phyloP scores from a whole-genome alignment of 2,329 filamentous ascomycete species.

The Sporothrix variecibatus region DNA sequence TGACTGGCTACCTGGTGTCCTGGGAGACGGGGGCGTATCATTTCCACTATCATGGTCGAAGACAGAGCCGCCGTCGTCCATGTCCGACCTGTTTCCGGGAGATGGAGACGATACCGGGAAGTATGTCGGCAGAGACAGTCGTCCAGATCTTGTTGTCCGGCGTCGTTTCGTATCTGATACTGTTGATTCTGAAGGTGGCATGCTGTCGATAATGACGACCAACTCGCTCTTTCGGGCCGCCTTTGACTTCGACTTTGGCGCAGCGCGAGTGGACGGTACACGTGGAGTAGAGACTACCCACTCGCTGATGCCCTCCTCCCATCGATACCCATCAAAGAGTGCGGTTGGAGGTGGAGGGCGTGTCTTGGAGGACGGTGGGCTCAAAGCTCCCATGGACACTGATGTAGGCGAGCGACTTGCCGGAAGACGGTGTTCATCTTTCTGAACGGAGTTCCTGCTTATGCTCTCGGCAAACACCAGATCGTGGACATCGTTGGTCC shows the following conservation, averaged over 20 bases:
- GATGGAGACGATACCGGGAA: background rate
- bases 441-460: slow-evolving; percentile 17
- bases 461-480: slow-evolving; percentile 56
- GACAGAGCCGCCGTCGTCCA: too few relatives aligned
- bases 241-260: background rate
- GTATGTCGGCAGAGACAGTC: background rate
- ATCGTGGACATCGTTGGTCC: slow-evolving; percentile 55
- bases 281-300: slow-evolving; percentile 37
- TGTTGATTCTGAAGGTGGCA: background rate
- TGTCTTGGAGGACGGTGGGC: background rate
- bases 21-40: background rate
- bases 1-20: background rate
- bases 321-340: slow-evolving; percentile 37
- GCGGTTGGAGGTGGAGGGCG: background rate
- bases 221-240: slow-evolving; percentile 1
- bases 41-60: background rate
- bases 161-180: background rate
- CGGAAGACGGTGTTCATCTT: background rate
- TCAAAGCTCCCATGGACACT: background rate
- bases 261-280: background rate
- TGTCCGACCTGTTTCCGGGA: background rate
- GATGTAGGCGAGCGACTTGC: background rate
- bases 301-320: slow-evolving; percentile 45
- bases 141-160: background rate
- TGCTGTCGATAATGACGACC: background rate